Percentiles rank a stretch among this genome's conserved stretches.
Evolutionary conservation across 2,329 filamentous ascomycete species (phyloP).

Genomic region (Claviceps digitariae): DNA sequence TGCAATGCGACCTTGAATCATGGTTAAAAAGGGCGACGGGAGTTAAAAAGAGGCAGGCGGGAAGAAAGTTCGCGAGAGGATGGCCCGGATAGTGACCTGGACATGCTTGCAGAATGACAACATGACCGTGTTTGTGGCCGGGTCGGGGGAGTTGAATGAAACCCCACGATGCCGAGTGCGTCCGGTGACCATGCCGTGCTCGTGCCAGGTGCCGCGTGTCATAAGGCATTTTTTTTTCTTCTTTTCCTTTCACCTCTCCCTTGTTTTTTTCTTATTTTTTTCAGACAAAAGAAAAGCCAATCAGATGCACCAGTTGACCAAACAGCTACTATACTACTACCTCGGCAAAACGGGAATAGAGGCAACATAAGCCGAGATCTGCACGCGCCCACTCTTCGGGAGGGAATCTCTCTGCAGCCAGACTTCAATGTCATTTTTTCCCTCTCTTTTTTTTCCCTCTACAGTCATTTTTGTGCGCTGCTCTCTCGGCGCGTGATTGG

Average conservation of each 20-base stretch:
- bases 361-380: too few relatives aligned
- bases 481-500: too few relatives aligned
- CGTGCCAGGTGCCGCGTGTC: not conserved
- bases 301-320: not conserved
- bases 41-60: not conserved
- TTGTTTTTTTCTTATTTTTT: not conserved
- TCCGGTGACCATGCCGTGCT: constrained; percentile 1
- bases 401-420: too few relatives aligned
- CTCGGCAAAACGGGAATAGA: too few relatives aligned
- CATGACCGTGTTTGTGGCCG: not conserved
- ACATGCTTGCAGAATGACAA: not conserved
- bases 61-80: not conserved
- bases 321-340: too few relatives aligned
- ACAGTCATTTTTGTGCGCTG: too few relatives aligned
- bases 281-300: not conserved
- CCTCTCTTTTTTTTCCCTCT: too few relatives aligned
- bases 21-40: not conserved
- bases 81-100: not conserved
- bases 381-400: too few relatives aligned
- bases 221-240: not conserved
- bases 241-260: too few relatives aligned
- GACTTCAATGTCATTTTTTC: too few relatives aligned
- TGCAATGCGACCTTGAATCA: not conserved
- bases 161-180: not conserved
- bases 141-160: not conserved